A percentile compares a stretch with the other conserved stretches of the same genome.
phyloP scores from a whole-genome alignment of 768 basidiomycete genomes.

The Erythrobasidium yunnanense region DNA sequence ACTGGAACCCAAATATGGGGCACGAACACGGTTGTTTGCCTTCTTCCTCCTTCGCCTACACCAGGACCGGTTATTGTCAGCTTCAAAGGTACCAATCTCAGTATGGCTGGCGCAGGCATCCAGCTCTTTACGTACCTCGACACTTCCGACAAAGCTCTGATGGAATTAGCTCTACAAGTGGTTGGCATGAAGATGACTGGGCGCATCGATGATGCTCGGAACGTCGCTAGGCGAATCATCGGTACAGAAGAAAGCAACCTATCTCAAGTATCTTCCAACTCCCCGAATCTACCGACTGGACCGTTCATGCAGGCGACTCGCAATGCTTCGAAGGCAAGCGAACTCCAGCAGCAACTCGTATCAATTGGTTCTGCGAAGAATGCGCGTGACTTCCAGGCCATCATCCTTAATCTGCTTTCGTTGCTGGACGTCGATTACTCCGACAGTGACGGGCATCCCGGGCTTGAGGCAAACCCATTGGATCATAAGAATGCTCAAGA shows the following conservation, averaged over 20 bases:
- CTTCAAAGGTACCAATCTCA: slow-evolving; percentile 59
- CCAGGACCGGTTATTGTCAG: slow-evolving; percentile 83
- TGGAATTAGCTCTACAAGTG: slow-evolving; percentile 90
- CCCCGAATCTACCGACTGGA: neutral
- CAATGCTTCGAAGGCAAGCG: neutral
- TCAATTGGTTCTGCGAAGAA: slow-evolving; percentile 14
- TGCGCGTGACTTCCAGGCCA: slow-evolving; percentile 54
- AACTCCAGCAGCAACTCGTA: neutral
- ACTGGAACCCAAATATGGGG: slow-evolving; percentile 83
- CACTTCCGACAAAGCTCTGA: slow-evolving; percentile 79
- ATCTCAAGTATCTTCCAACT: neutral
- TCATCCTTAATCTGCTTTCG: slow-evolving; percentile 68
- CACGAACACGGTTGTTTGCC: slow-evolving; percentile 81
- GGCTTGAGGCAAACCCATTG: slow-evolving; percentile 50
- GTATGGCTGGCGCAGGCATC: slow-evolving; percentile 45
- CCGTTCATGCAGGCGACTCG: neutral
- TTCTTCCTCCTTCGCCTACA: slow-evolving; percentile 67
- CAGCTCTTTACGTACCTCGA: slow-evolving; percentile 77
- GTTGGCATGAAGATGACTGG: slow-evolving; percentile 92
- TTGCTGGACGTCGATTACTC: slow-evolving; percentile 56
- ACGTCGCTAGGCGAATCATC: slow-evolving; percentile 85
- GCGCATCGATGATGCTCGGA: slow-evolving; percentile 82
- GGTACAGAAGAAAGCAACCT: slow-evolving; percentile 41
- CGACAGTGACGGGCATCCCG: slow-evolving; percentile 44
- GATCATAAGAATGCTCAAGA: slow-evolving; percentile 60